These are phyloP conservation scores for Botrytis fragariae DNA, from an alignment of 2,329 filamentous ascomycete genomes.

Conservation along the genomic window DNA sequence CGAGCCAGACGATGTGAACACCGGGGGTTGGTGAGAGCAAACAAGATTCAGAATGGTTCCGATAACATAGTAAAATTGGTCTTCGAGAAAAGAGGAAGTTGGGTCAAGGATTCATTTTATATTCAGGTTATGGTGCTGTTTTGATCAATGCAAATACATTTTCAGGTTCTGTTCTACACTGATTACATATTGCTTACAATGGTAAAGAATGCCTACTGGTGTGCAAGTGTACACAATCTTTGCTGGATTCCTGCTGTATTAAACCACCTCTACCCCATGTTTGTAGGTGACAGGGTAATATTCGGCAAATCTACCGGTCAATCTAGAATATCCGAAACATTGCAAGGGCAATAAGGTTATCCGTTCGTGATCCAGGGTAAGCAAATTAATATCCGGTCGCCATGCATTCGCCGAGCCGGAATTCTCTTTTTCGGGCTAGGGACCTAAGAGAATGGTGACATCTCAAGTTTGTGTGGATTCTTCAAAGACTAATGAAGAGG, in stretches of 20 bases:
- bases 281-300: neutral
- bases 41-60: neutral
- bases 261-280: neutral
- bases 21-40: constrained; percentile 11
- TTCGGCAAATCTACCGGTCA: neutral
- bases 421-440: neutral
- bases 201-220: neutral
- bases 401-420: neutral
- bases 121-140: constrained; percentile 5
- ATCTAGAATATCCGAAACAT: neutral
- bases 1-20: constrained; percentile 15
- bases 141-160: neutral
- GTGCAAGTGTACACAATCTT: neutral
- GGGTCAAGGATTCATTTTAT: neutral
- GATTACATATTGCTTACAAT: neutral
- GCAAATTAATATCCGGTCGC: neutral
- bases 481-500: neutral
- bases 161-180: neutral
- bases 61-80: neutral
- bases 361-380: neutral
- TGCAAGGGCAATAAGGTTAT: neutral
- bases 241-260: neutral
- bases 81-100: neutral
- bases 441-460: neutral
- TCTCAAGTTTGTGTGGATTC: neutral